phyloP scores from a whole-genome alignment of 2,329 filamentous ascomycete genomes.

The Zymoseptoria passerinii region DNA sequence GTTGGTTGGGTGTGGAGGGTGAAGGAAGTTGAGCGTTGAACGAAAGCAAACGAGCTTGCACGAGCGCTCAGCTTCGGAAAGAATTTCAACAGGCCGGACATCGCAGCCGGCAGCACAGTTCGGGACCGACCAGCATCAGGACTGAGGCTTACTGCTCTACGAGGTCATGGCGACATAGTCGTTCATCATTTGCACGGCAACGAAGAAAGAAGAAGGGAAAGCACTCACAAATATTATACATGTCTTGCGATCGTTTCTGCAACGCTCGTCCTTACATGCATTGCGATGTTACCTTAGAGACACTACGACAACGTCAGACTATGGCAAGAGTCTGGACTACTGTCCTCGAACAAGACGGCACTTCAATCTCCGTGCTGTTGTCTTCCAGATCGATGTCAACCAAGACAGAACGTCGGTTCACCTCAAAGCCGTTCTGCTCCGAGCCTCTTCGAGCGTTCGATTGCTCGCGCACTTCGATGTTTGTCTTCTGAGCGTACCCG shows the following conservation, averaged over 20 bases:
- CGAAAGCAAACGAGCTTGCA: background rate
- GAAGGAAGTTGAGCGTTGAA: background rate
- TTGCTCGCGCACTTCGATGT: background rate
- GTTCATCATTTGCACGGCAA: background rate
- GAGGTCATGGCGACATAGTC: too few species aligned
- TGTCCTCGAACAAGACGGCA: background rate
- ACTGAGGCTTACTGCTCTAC: background rate
- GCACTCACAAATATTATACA: background rate
- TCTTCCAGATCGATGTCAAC: background rate
- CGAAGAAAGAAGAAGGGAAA: background rate
- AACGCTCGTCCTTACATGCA: too few species aligned
- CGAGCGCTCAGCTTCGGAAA: background rate
- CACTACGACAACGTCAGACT: background rate
- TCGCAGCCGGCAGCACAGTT: background rate
- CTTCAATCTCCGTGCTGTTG: background rate
- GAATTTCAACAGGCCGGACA: background rate
- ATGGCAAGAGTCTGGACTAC: background rate
- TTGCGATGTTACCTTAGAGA: background rate
- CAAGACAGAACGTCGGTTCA: background rate
- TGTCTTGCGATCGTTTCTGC: too few species aligned
- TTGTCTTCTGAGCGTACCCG: background rate
- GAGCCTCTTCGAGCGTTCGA: background rate
- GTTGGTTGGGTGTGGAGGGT: background rate
- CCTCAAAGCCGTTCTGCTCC: background rate
- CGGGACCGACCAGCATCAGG: background rate